A percentile compares a stretch with the other conserved stretches of the same genome.
These are phyloP conservation scores for Pythium rishiriense DNA, from an alignment of 352 stramenopile genomes.

Conservation along the genomic window DNA sequence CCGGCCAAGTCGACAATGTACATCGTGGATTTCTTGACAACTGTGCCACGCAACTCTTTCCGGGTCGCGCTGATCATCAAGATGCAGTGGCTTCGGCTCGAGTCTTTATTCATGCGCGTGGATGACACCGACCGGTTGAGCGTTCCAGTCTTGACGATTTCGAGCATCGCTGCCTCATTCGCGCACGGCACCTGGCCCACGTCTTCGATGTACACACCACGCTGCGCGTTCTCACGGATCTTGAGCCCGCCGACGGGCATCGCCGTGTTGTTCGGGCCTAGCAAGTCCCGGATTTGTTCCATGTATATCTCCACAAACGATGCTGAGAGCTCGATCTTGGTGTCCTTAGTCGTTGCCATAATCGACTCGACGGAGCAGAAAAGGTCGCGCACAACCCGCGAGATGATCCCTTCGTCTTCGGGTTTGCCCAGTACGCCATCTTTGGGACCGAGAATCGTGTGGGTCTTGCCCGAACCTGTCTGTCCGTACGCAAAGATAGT, in stretches of 20 bases:
- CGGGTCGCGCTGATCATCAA: conserved; percentile 51
- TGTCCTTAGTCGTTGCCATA: conserved; percentile 17
- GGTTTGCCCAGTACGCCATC: conserved; percentile 58
- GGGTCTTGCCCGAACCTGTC: conserved; percentile 56
- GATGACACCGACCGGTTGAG: conserved; percentile 65
- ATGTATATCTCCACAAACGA: conserved; percentile 91
- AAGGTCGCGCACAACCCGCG: conserved; percentile 53
- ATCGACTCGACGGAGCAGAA: conserved; percentile 35
- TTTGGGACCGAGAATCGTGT: conserved; percentile 73
- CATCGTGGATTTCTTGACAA: conserved; percentile 58
- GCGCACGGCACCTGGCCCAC: conserved; percentile 49
- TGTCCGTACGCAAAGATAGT: conserved; percentile 63
- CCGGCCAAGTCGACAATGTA: conserved; percentile 85
- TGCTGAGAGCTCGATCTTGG: conserved; percentile 49
- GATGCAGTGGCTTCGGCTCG: conserved; percentile 75
- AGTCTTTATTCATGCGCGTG: conserved; percentile 92
- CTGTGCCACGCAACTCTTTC: conserved; percentile 24
- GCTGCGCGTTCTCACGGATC: conserved; percentile 68
- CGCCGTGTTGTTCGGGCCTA: conserved; percentile 28
- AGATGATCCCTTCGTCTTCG: conserved; percentile 72
- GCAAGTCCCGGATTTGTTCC: conserved; percentile 82
- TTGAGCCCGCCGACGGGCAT: conserved; percentile 47
- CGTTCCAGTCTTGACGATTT: conserved; percentile 59
- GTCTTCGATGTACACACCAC: conserved; percentile 77
- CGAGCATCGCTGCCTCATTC: conserved; percentile 52